Conservation (phyloP, 768 basidiomycete genomes). For the Russula vinacea region DNA sequence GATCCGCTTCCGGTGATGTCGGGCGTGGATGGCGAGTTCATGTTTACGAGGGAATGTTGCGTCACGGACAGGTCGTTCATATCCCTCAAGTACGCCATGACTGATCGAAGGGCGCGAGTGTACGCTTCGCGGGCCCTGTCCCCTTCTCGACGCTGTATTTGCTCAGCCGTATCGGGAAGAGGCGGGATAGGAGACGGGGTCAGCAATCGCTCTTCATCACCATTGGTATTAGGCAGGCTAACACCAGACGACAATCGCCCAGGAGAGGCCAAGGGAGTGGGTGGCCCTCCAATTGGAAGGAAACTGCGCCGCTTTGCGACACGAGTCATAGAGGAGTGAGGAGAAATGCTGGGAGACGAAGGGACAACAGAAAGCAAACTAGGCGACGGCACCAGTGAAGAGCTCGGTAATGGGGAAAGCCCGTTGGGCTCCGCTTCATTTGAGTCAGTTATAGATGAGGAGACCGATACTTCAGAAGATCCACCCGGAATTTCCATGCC, state of each 20-base stretch:
- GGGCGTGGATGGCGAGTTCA: constrained; percentile 54
- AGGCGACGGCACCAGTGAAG: constrained; percentile 15
- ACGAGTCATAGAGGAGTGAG: constrained; percentile 46
- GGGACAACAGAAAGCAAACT: constrained; percentile 22
- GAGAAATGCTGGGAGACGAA: constrained; percentile 31
- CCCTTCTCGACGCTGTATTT: constrained; percentile 60
- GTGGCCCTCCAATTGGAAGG: constrained; percentile 74
- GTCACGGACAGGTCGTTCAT: constrained; percentile 86
- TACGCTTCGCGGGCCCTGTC: constrained; percentile 69
- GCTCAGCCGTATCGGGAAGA: constrained; percentile 43
- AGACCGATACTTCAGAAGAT: constrained; percentile 22
- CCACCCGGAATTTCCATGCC: constrained; percentile 32
- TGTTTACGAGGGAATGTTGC: constrained; percentile 54
- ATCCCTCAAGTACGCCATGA: constrained; percentile 95
- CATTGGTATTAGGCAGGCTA: constrained; percentile 41
- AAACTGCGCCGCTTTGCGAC: constrained; percentile 81
- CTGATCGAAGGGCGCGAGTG: constrained; percentile 76
- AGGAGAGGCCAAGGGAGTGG: constrained; percentile 62
- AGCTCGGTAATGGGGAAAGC: constrained; percentile 9
- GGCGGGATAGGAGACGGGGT: constrained; percentile 45
- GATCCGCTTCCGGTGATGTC: constrained; percentile 37
- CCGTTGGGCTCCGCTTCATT: constrained; percentile 5
- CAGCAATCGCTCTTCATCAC: constrained; percentile 34
- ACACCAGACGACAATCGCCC: constrained; percentile 57
- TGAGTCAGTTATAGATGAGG: constrained; percentile 21